Evolutionary conservation across 306 rosid species (phyloP).

Genomic region (Dicorynia guianensis): DNA sequence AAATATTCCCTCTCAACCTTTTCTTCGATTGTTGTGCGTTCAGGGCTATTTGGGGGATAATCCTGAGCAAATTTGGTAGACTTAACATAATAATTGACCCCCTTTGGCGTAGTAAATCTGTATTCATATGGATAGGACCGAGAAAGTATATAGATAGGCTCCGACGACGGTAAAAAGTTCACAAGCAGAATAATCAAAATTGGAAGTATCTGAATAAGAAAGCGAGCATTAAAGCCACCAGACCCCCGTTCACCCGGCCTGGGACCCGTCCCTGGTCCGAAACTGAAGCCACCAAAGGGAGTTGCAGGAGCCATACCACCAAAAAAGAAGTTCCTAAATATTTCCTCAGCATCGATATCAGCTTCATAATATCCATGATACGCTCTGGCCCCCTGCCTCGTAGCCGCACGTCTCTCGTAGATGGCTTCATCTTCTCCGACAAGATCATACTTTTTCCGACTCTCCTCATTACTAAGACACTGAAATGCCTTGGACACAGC

Average conservation of each 20-base stretch:
- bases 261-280: conserved; percentile 70
- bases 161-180: conserved; percentile 82
- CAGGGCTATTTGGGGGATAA: conserved; percentile 53
- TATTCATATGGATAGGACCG: conserved; percentile 75
- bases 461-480: conserved; percentile 83
- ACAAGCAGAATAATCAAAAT: conserved; percentile 71
- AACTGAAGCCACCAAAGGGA: conserved; percentile 78
- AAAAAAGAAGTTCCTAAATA: conserved; percentile 90
- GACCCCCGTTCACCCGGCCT: conserved; percentile 68
- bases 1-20: conserved; percentile 80
- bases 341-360: conserved; percentile 88
- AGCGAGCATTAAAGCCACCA: conserved; percentile 67
- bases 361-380: conserved; percentile 76
- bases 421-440: conserved; percentile 75
- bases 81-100: conserved; percentile 86
- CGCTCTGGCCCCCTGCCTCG: conserved; percentile 53
- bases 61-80: conserved; percentile 73
- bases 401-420: conserved; percentile 61
- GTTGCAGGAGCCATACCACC: conserved; percentile 89
- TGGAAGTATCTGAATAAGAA: conserved; percentile 75
- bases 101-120: conserved; percentile 64
- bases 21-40: conserved; percentile 59
- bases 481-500: conserved; percentile 92
- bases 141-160: conserved; percentile 67
- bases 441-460: conserved; percentile 69